phyloP scores from a whole-genome alignment of 441 rosid species.

The Geranium incanum region DNA sequence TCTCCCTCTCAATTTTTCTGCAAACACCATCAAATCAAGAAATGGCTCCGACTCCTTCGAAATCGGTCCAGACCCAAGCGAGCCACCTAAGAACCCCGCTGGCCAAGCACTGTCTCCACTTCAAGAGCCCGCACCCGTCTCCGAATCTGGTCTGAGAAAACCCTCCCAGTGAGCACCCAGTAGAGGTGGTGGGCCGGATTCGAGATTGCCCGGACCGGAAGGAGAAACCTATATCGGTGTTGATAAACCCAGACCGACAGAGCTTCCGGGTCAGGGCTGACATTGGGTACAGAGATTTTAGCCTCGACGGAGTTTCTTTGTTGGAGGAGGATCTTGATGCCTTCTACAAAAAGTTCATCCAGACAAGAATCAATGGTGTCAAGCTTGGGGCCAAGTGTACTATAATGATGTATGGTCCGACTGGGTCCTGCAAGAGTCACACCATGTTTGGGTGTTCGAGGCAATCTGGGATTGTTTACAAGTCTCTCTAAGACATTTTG shows the following conservation, averaged over 20 bases:
- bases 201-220: constrained; percentile 58
- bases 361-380: constrained; percentile 68
- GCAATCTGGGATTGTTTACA: constrained; percentile 83
- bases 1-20: neutral
- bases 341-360: constrained; percentile 67
- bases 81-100: constrained; percentile 47
- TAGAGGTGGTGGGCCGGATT: constrained; percentile 81
- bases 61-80: constrained; percentile 33
- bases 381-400: constrained; percentile 75
- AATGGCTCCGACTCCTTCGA: constrained; percentile 69
- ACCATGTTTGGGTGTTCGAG: constrained; percentile 85
- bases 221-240: constrained; percentile 43
- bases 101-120: constrained; percentile 54
- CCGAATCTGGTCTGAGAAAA: constrained; percentile 46
- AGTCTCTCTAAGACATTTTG: constrained; percentile 59
- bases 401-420: constrained; percentile 89
- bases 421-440: constrained; percentile 92
- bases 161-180: constrained; percentile 61
- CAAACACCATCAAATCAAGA: neutral
- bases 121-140: constrained; percentile 34
- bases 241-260: constrained; percentile 48
- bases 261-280: constrained; percentile 72
- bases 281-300: constrained; percentile 80
- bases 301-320: constrained; percentile 75
- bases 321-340: constrained; percentile 66